phyloP scores from a whole-genome alignment of 2,329 filamentous ascomycete species.

The Fusarium temperatum region DNA sequence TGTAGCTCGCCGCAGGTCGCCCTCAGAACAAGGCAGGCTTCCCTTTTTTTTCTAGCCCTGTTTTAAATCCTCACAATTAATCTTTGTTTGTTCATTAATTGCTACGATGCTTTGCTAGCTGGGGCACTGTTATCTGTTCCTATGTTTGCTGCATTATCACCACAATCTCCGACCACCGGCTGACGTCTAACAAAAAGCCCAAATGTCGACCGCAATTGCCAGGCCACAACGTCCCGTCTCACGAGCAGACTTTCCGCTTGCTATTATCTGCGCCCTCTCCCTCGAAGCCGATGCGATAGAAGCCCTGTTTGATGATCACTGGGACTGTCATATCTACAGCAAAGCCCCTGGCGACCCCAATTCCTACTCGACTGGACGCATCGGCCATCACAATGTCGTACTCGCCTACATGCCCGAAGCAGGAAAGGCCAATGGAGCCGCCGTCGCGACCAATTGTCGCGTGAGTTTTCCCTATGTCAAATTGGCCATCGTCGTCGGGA shows the following conservation, averaged over 20 bases:
- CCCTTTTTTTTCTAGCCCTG: neutral
- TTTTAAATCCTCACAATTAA: neutral
- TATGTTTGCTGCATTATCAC: too few species aligned
- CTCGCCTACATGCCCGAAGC: conserved; percentile 41
- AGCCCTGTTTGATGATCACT: conserved; percentile 29
- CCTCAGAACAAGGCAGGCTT: neutral
- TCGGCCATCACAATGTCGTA: conserved; percentile 42
- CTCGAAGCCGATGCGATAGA: conserved; percentile 39
- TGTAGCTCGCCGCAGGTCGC: neutral
- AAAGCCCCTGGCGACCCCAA: conserved; percentile 40
- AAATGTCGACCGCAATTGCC: neutral
- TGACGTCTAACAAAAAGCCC: too few species aligned
- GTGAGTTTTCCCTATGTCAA: conserved; percentile 46
- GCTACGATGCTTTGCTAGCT: rapidly evolving
- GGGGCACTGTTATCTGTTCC: too few species aligned
- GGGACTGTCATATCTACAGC: conserved; percentile 19
- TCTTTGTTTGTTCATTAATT: rapidly evolving
- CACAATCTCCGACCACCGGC: too few species aligned
- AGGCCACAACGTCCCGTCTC: neutral
- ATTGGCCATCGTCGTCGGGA: conserved; percentile 49
- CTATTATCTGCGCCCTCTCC: conserved; percentile 42
- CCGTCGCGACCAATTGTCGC: conserved; percentile 39
- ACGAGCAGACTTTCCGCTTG: neutral
- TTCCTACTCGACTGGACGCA: conserved; percentile 41
- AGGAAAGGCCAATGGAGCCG: conserved; percentile 43